A percentile compares a stretch with the other conserved stretches of the same genome.
Conservation (phyloP, 2,329 filamentous ascomycete species). For the Cercospora sp. region DNA sequence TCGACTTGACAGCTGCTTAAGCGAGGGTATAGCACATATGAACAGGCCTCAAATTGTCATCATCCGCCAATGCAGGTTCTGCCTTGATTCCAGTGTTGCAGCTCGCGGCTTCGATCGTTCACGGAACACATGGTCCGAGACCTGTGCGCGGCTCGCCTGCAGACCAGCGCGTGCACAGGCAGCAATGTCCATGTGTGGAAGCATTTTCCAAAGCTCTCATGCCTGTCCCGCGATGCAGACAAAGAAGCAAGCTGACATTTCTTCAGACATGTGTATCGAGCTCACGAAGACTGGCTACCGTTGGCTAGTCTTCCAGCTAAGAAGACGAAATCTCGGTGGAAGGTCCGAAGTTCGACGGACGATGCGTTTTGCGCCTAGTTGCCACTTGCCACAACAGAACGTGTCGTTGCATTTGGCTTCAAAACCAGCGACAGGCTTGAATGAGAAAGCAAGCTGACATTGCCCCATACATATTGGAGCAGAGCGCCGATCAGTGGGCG, state of each 20-base stretch:
- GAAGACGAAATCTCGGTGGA: background rate
- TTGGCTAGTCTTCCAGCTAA: background rate
- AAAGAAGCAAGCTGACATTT: slow-evolving; percentile 5
- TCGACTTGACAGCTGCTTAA: slow-evolving; percentile 8
- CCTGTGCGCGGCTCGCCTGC: background rate
- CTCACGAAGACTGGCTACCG: background rate
- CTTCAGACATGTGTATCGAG: background rate
- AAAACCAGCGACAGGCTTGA: background rate
- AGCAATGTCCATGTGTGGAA: background rate
- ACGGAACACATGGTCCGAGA: background rate
- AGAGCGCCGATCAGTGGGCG: background rate
- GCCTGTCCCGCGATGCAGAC: background rate
- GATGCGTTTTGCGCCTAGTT: background rate
- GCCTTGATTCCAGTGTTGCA: background rate
- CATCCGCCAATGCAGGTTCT: background rate
- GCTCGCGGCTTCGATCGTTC: background rate
- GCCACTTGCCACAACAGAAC: background rate
- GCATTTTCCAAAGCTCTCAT: background rate
- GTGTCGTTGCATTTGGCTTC: background rate
- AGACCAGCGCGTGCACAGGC: background rate
- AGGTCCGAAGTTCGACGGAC: background rate
- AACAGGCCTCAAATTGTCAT: slow-evolving; percentile 15
- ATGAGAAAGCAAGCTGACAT: background rate
- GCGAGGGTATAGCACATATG: background rate
- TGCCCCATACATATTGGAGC: background rate